Percentiles rank a stretch among this genome's conserved stretches.
Evolutionary conservation across 2,329 filamentous ascomycete genomes (phyloP).

Genomic region (Fusarium pilosicola): DNA sequence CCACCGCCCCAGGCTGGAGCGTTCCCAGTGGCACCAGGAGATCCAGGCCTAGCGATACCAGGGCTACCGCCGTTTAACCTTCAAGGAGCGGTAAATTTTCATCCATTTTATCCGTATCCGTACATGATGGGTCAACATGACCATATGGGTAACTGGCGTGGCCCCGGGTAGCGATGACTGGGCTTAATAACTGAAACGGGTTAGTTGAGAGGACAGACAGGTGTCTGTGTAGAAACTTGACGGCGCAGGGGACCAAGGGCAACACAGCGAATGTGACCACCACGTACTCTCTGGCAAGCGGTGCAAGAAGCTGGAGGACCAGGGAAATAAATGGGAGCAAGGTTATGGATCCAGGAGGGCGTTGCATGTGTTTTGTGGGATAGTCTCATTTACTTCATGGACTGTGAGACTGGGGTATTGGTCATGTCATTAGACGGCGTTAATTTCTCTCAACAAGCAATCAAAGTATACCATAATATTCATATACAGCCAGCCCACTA

Average conservation of each 20-base stretch:
- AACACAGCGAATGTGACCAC: not conserved
- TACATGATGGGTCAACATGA: not conserved
- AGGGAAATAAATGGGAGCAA: not conserved
- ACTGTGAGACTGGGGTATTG: not conserved
- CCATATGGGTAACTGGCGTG: not conserved
- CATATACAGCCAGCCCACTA: conserved; percentile 35
- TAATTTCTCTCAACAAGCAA: not conserved
- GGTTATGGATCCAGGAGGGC: not conserved
- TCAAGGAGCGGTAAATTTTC: not conserved
- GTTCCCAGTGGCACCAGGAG: not conserved
- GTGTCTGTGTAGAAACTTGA: not conserved
- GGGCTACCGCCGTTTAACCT: not conserved
- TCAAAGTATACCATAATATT: not conserved
- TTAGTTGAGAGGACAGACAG: not conserved
- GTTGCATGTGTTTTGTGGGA: not conserved
- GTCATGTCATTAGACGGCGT: not conserved
- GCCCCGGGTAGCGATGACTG: not conserved
- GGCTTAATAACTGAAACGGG: not conserved
- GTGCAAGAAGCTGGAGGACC: not conserved
- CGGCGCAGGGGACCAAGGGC: not conserved
- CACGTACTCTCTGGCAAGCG: not conserved
- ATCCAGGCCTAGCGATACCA: not conserved
- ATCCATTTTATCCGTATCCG: not conserved
- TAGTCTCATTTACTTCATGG: not conserved
- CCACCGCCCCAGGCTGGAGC: not conserved